A percentile compares a stretch with the other conserved stretches of the same genome.
Evolutionary conservation across 768 basidiomycete genomes (phyloP).

Genomic region (Naematelia encephala): DNA sequence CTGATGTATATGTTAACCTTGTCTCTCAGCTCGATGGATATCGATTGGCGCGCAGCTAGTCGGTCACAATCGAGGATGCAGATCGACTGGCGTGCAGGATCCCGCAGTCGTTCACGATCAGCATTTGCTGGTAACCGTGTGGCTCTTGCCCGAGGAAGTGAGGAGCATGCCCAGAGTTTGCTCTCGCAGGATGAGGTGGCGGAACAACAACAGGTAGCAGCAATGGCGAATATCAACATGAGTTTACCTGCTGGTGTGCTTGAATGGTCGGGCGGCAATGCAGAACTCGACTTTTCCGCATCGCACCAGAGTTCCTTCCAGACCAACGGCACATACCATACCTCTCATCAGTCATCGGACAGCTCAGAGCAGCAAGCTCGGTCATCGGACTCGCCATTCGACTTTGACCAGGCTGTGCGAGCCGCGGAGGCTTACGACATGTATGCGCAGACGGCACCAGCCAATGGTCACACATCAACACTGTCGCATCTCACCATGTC

Average conservation of each 20-base stretch:
- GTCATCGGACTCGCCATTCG: conserved; percentile 9
- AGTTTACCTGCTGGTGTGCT: not conserved
- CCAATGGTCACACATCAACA: conserved; percentile 10
- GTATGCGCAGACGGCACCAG: conserved; percentile 31
- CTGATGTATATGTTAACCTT: conserved; percentile 25
- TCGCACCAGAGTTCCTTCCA: not conserved
- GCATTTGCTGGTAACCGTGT: conserved; percentile 59
- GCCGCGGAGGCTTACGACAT: conserved; percentile 39
- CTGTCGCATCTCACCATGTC: conserved; percentile 21
- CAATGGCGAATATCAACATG: not conserved
- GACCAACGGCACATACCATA: not conserved
- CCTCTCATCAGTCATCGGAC: not conserved
- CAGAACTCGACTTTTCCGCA: not conserved
- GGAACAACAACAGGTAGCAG: not conserved
- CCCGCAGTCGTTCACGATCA: conserved; percentile 46
- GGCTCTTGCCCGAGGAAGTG: conserved; percentile 25
- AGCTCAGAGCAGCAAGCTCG: not conserved
- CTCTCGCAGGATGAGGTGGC: conserved; percentile 19
- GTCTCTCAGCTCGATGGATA: conserved; percentile 31
- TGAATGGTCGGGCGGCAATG: conserved; percentile 2
- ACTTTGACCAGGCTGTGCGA: conserved; percentile 33
- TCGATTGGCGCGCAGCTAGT: conserved; percentile 59
- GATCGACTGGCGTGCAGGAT: conserved; percentile 76
- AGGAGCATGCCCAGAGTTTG: conserved; percentile 51
- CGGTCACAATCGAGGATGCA: conserved; percentile 72